Evolutionary conservation across 768 basidiomycete species (phyloP).

Genomic region (Lentinula edodes): DNA sequence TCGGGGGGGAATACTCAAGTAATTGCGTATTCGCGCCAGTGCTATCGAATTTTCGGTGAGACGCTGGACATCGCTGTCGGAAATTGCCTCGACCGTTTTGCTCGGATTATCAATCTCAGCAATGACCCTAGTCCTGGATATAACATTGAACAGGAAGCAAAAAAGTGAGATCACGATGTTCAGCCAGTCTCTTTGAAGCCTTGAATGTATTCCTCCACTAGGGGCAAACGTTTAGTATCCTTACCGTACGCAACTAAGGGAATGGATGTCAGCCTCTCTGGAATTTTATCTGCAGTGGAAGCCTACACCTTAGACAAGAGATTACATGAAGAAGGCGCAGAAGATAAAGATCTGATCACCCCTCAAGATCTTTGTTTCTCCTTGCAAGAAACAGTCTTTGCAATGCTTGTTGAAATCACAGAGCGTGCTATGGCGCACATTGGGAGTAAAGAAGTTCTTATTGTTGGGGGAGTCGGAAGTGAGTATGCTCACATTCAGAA

Average conservation of each 20-base stretch:
- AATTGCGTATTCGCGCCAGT: conserved; percentile 95
- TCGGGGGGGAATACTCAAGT: conserved; percentile 99
- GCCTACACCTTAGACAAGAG: conserved; percentile 83
- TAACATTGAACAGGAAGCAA: conserved; percentile 95
- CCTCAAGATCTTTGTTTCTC: conserved; percentile 97
- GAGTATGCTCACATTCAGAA: conserved; percentile 26
- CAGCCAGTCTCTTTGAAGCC: neutral
- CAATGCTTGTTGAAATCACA: conserved; percentile 99
- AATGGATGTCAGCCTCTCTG: conserved; percentile 97
- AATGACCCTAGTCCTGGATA: conserved; percentile 97
- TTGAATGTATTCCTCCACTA: conserved; percentile 21
- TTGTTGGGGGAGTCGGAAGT: conserved; percentile 99
- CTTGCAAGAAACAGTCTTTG: conserved; percentile 93
- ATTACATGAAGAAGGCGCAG: conserved; percentile 49
- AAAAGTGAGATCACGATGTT: conserved; percentile 49
- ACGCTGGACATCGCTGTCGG: conserved; percentile 99
- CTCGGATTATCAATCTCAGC: conserved; percentile 86
- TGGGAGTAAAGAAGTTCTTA: conserved; percentile 90
- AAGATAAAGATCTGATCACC: conserved; percentile 68
- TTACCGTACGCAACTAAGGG: conserved; percentile 97
- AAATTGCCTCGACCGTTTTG: conserved; percentile 96
- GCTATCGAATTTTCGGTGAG: conserved; percentile 98
- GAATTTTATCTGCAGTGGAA: conserved; percentile 84
- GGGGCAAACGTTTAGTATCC: conserved; percentile 76
- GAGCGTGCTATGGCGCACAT: conserved; percentile 99